phyloP scores from a whole-genome alignment of 345 rosid species.

The Toxicodendron radicans region DNA sequence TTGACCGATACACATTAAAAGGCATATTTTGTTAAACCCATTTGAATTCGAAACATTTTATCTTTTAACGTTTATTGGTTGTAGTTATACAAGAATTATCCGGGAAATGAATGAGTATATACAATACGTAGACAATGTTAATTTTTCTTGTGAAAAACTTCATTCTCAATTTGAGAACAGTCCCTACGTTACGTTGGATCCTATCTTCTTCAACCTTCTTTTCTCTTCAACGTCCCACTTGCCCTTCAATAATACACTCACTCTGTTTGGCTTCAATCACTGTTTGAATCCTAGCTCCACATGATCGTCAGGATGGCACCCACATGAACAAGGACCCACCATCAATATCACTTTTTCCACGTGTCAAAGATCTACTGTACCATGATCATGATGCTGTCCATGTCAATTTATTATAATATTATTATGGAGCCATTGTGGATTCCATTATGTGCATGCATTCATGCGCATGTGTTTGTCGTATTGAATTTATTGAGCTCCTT shows the following conservation, averaged over 20 bases:
- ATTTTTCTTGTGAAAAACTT: not conserved
- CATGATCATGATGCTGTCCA: conserved; percentile 7
- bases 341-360: not conserved
- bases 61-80: no score
- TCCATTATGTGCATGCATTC: not conserved
- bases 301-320: conserved; percentile 35
- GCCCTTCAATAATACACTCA: conserved; percentile 24
- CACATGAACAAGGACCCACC: conserved; percentile 32
- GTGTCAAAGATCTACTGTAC: not conserved
- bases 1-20: no score
- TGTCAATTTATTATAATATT: not conserved
- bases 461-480: conserved; percentile 9
- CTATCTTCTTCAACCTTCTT: conserved; percentile 25
- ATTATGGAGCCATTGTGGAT: not conserved
- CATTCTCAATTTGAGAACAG: conserved; percentile 22
- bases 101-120: not conserved
- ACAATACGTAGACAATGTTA: not conserved
- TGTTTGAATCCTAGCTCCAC: conserved; percentile 27
- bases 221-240: not conserved
- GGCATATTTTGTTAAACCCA: no score
- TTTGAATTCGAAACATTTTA: no score
- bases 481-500: not conserved
- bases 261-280: conserved; percentile 21
- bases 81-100: no score
- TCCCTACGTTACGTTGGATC: conserved; percentile 36